A percentile compares a stretch with the other conserved stretches of the same genome.
phyloP scores from a whole-genome alignment of 768 basidiomycete species.

The Boletus rubroflammeus region DNA sequence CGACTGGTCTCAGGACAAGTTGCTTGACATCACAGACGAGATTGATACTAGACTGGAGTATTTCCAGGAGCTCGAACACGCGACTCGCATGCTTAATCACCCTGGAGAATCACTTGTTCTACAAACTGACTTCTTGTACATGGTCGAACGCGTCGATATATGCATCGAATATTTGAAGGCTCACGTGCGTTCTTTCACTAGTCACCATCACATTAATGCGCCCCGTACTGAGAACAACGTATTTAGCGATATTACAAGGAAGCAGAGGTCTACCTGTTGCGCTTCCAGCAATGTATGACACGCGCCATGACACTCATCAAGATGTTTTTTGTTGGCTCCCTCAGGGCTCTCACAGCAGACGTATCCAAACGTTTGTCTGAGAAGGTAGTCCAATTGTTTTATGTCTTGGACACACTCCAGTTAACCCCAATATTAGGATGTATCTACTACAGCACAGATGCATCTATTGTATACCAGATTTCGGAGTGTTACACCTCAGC shows the following conservation, averaged over 20 bases:
- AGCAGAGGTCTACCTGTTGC: conserved; percentile 89
- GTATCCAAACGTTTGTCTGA: conserved; percentile 72
- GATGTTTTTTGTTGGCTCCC: conserved; percentile 89
- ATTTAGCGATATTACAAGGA: conserved; percentile 84
- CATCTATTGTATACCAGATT: conserved; percentile 93
- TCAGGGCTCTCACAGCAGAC: conserved; percentile 76
- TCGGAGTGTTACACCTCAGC: conserved; percentile 59
- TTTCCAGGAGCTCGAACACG: conserved; percentile 91
- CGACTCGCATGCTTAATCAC: conserved; percentile 90
- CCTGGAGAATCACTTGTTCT: conserved; percentile 91
- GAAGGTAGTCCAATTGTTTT: conserved; percentile 45
- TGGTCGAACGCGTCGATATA: conserved; percentile 93
- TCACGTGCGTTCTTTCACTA: conserved; percentile 56
- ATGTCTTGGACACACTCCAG: neutral
- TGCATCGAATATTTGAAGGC: conserved; percentile 87
- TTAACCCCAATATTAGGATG: conserved; percentile 44
- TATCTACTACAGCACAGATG: conserved; percentile 74
- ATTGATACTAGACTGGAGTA: conserved; percentile 82
- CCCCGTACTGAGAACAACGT: conserved; percentile 1
- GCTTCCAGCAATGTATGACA: conserved; percentile 98
- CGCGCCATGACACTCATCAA: conserved; percentile 97
- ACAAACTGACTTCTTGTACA: conserved; percentile 87
- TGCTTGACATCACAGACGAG: conserved; percentile 78
- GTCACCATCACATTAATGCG: neutral
- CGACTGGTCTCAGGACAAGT: conserved; percentile 52